A percentile compares a stretch with the other conserved stretches of the same genome.
Evolutionary conservation across 164 flowering plant species (phyloP).

Genomic region (Piper longum): DNA sequence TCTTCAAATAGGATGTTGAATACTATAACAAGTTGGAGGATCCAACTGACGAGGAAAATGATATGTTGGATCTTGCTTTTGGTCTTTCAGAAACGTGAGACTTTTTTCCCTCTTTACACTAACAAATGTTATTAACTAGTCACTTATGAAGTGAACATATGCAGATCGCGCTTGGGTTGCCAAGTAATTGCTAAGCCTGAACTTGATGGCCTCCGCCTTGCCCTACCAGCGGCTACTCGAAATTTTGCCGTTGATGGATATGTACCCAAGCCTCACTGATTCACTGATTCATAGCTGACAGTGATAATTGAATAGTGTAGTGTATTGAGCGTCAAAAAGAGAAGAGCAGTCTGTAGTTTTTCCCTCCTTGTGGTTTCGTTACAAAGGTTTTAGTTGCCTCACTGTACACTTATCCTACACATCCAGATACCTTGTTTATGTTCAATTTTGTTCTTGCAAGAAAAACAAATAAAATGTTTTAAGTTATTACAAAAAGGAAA

Average conservation of each 20-base stretch:
- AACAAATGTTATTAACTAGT: not conserved
- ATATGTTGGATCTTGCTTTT: constrained; percentile 84
- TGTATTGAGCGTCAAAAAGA: not conserved
- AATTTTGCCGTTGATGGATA: constrained; percentile 91
- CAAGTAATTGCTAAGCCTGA: constrained; percentile 72
- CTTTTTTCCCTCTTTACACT: not conserved
- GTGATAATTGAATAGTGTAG: not conserved
- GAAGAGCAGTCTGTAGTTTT: not conserved
- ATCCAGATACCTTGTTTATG: not conserved
- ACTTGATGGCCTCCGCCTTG: constrained; percentile 70
- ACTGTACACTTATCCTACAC: not conserved
- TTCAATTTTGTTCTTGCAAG: too few species aligned
- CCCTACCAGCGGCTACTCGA: constrained; percentile 57
- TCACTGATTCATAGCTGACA: constrained; percentile 20
- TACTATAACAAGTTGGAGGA: constrained; percentile 75
- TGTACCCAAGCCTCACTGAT: constrained; percentile 77
- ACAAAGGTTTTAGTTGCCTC: not conserved
- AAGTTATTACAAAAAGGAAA: too few species aligned
- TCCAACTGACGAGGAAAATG: constrained; percentile 89
- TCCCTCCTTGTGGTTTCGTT: not conserved
- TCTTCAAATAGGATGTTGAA: constrained; percentile 47
- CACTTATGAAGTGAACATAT: not conserved
- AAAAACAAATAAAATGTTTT: too few species aligned
- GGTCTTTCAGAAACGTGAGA: constrained; percentile 77
- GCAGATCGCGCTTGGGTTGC: constrained; percentile 78